These are phyloP conservation scores for Silene coronaria DNA, from an alignment of 179 eudicot species.

Conservation along the genomic window DNA sequence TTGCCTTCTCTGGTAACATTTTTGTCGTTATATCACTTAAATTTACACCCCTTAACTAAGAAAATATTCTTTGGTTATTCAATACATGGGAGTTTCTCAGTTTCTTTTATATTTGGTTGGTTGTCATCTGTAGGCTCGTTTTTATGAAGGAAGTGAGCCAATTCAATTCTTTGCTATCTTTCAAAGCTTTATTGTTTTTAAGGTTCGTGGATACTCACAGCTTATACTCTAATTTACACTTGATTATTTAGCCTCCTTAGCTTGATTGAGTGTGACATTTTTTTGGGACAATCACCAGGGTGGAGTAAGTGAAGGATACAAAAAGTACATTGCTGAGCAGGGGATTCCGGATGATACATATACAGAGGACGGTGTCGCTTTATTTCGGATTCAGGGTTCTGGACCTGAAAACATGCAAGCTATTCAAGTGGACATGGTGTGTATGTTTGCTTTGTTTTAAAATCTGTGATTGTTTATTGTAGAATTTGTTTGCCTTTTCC, in stretches of 20 bases:
- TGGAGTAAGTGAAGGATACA: slow-evolving; percentile 86
- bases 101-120: slow-evolving; percentile 16
- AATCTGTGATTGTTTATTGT: too few species aligned
- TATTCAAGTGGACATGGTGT: slow-evolving; percentile 92
- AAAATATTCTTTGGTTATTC: background rate
- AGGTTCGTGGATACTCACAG: slow-evolving; percentile 43
- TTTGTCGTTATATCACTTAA: background rate
- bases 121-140: slow-evolving; percentile 53
- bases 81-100: background rate
- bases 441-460: slow-evolving; percentile 16
- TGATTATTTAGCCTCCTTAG: background rate
- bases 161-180: slow-evolving; percentile 83
- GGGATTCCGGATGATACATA: slow-evolving; percentile 75
- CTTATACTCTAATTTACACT: background rate
- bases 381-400: slow-evolving; percentile 91
- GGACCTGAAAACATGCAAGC: slow-evolving; percentile 99
- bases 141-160: slow-evolving; percentile 85
- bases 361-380: slow-evolving; percentile 66
- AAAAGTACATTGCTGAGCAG: slow-evolving; percentile 62
- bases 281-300: slow-evolving; percentile 50
- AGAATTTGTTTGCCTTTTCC: background rate
- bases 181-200: slow-evolving; percentile 83
- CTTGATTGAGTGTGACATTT: slow-evolving; percentile 12
- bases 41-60: background rate
- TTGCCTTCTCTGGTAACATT: slow-evolving; percentile 62